A percentile compares a stretch with the other conserved stretches of the same genome.
phyloP scores from a whole-genome alignment of 2,329 filamentous ascomycete genomes.

The Curvularia lunata region DNA sequence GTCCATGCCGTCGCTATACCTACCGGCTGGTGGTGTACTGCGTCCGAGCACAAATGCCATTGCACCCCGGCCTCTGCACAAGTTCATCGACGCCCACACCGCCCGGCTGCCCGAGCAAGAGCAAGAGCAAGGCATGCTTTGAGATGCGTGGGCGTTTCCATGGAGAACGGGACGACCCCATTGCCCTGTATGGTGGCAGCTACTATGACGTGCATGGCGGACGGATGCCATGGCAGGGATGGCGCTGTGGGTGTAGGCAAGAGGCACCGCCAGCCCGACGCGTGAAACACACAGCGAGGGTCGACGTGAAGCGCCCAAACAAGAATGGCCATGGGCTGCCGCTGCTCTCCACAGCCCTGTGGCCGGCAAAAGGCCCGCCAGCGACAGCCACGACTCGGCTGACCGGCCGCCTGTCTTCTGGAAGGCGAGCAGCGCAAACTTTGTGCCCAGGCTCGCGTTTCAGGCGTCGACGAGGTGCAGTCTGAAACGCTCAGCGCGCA shows the following conservation, averaged over 20 bases:
- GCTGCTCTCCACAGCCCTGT: background rate
- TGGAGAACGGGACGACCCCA: background rate
- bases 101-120: background rate
- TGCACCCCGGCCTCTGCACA: background rate
- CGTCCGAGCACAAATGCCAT: constrained; percentile 75
- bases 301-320: too few species aligned
- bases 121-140: background rate
- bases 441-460: background rate
- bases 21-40: constrained; percentile 70
- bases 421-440: background rate
- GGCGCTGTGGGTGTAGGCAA: background rate
- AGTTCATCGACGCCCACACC: too few species aligned
- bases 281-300: constrained; percentile 9
- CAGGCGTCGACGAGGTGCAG: background rate
- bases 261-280: background rate
- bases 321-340: too few species aligned
- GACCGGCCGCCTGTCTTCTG: background rate
- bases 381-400: background rate
- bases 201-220: constrained; percentile 6
- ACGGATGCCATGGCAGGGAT: constrained; percentile 3
- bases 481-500: constrained; percentile 40
- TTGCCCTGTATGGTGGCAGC: background rate
- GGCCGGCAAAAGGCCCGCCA: background rate
- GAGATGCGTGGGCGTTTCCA: background rate
- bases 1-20: constrained; percentile 69